A percentile compares a stretch with the other conserved stretches of the same genome.
phyloP scores from a whole-genome alignment of 495 filamentous ascomycete genomes.

The Neurospora cerealis region DNA sequence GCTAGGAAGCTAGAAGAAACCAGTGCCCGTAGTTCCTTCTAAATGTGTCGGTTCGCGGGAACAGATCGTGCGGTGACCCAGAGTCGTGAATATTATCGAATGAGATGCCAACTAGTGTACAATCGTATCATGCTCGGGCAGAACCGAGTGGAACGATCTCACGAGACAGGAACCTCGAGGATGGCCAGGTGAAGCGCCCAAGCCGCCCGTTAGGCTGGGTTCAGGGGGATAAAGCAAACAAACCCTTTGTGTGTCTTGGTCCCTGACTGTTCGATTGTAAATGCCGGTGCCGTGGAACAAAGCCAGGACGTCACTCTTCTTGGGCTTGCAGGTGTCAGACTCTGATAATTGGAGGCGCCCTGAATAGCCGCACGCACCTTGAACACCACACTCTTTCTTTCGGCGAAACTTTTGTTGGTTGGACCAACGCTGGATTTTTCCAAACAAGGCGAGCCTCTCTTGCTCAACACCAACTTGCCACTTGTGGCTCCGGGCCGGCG shows the following conservation, averaged over 20 bases:
- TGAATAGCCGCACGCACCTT: not conserved
- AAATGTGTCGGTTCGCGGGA: not conserved
- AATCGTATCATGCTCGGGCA: not conserved
- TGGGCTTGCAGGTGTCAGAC: not conserved
- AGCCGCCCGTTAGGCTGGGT: not conserved
- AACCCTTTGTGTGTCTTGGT: not conserved
- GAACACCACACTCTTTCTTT: conserved; percentile 2
- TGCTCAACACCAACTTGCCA: not conserved
- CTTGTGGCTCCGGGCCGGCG: conserved; percentile 6
- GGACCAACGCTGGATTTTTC: not conserved
- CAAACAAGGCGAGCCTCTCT: conserved; percentile 1
- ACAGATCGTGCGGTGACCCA: not conserved
- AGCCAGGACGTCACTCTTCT: conserved; percentile 1
- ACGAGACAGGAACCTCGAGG: not conserved
- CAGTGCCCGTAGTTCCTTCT: not conserved
- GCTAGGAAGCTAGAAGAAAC: not conserved
- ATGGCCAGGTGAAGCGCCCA: not conserved
- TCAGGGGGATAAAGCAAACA: not conserved
- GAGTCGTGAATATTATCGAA: not conserved
- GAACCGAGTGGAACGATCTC: not conserved
- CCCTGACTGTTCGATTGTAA: not conserved
- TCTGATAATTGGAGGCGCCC: not conserved
- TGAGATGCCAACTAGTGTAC: not conserved
- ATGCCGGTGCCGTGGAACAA: conserved; percentile 1
- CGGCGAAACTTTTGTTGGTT: not conserved